Evolutionary conservation across 768 basidiomycete genomes (phyloP).

Genomic region (Tricholoma matsutake): DNA sequence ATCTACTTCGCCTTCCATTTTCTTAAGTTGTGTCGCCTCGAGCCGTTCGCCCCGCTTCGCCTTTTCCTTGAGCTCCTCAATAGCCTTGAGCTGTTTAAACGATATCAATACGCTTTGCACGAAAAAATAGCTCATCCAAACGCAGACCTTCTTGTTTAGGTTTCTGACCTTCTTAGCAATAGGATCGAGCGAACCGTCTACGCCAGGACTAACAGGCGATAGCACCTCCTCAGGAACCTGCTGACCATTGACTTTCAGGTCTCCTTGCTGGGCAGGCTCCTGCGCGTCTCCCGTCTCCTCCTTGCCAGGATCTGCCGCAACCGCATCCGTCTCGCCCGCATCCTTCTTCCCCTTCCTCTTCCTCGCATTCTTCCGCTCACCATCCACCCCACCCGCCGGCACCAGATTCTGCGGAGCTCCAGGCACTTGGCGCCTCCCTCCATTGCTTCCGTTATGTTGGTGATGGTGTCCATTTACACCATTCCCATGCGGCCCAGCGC

Average conservation of each 20-base stretch:
- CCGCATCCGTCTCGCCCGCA: slow-evolving; percentile 27
- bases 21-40: slow-evolving; percentile 94
- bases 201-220: slow-evolving; percentile 52
- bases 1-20: slow-evolving; percentile 89
- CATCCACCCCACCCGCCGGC: slow-evolving; percentile 44
- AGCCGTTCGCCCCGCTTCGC: slow-evolving; percentile 84
- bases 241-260: slow-evolving; percentile 7
- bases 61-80: slow-evolving; percentile 96
- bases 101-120: neutral
- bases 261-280: slow-evolving; percentile 5
- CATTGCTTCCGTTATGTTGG: slow-evolving; percentile 28
- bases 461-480: slow-evolving; percentile 33
- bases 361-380: slow-evolving; percentile 29
- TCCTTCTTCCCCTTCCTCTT: slow-evolving; percentile 50
- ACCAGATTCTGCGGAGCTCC: slow-evolving; percentile 50
- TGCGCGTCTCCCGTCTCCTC: slow-evolving; percentile 29
- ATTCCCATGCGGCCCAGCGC: slow-evolving; percentile 35
- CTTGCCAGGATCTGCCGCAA: slow-evolving; percentile 36
- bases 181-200: slow-evolving; percentile 65
- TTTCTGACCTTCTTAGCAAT: slow-evolving; percentile 92
- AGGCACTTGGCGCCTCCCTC: slow-evolving; percentile 61
- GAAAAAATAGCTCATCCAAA: slow-evolving; percentile 4
- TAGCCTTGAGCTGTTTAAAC: slow-evolving; percentile 81
- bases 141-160: slow-evolving; percentile 87
- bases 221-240: slow-evolving; percentile 22